Evolutionary conservation across 1,139 yeast species (phyloP), one percentile per base, ranked within the genome.

Genomic region (Suhomyces anneliseae): DNA sequence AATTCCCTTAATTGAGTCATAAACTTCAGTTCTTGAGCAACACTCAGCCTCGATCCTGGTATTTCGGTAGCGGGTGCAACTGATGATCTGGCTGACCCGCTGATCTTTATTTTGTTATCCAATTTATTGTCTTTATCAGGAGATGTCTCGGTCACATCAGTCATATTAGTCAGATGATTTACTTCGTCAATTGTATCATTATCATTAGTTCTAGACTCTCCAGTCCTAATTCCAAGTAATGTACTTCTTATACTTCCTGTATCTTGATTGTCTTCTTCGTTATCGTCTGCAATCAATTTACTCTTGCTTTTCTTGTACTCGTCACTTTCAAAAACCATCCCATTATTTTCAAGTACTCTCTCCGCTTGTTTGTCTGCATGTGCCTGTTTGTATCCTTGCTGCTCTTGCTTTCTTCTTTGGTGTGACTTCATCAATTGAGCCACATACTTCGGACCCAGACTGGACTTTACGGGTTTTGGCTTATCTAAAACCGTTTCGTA

Each of bases 261-360:
- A 9, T 12, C 36, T 9, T 9, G 4, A 8, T 14, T 38, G 6
- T 29, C 26, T 10, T 29, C 42, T n/a, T 41, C 34, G 9, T 35
- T 32, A 7, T 40, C 38, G 7, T 27, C 35, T 10, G 14, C 9
- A 8, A 10, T 34, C 8, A 24, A 7, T 9, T 34, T 27, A 6
- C n/a, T 4, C 36, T 38, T 42, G 12, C 9, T 19, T 10, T 37
- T 35, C 34, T 40, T 46, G 42, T 50, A 52, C 9, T 36, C 43
- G 10, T 44, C 48, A n/a, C 49, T 44, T 33, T 52, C 54, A 33
- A 50, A 52, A 37, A 48, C 48, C 8, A 46, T 7, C 12, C 43
- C 45, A 8, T 40, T 42, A 9, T 38, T 41, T 5, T 32, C 15
- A 7, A 34, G 34, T 10, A 37, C 29, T 14, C 9, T 24, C 8